Evolutionary conservation across 2,329 filamentous ascomycete genomes (phyloP), one percentile per base, ranked within the genome.

Genomic region (Pseudogymnoascus sp.): DNA sequence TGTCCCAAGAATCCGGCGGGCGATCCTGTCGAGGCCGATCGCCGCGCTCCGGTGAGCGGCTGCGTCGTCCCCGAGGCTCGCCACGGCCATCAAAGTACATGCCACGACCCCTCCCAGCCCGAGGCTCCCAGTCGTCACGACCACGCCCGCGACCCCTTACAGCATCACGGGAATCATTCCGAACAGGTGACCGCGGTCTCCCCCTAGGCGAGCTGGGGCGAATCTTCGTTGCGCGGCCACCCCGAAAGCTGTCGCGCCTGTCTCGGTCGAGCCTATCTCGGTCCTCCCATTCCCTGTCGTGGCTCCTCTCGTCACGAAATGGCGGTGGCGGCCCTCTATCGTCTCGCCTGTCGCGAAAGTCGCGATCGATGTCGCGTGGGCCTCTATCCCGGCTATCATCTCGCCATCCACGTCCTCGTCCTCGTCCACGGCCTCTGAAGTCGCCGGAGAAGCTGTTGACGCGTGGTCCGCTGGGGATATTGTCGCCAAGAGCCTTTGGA

Each of bases 401-500:
- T 60, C 85, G 78, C 56, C 73, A 74, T 7, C 75, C 72, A 79
- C 84, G 86, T 53, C 76, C 79, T 63, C 80, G 73, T n/a, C 81
- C 85, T 69, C 79, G 83, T 65, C 72, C 85, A 71, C 73, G 81
- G 68, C 77, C 85, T 74, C 81, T 83, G 68, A 86, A 88, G 61
- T 91, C 89, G 23, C 84, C 81, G 2, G 78, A 78, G 71, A 88
- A 90, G 7, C 84, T 85, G 64, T 86, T 82, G 46, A 88, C 88
- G 64, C 89, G 83, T 13, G 86, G 88, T 31, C 86, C 86, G 67
- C 82, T 84, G 31, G 84, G 77, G 65, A 93, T 66, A 59, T 35
- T 35, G 63, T 72, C 90, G 65, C 89, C 83, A 64, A 92, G 78
- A 3, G 89, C 90, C 74, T 93, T 91, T 10, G 92, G 91, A 0